phyloP scores from a whole-genome alignment of 2,329 filamentous ascomycete species.

The Diplocarpon mali region DNA sequence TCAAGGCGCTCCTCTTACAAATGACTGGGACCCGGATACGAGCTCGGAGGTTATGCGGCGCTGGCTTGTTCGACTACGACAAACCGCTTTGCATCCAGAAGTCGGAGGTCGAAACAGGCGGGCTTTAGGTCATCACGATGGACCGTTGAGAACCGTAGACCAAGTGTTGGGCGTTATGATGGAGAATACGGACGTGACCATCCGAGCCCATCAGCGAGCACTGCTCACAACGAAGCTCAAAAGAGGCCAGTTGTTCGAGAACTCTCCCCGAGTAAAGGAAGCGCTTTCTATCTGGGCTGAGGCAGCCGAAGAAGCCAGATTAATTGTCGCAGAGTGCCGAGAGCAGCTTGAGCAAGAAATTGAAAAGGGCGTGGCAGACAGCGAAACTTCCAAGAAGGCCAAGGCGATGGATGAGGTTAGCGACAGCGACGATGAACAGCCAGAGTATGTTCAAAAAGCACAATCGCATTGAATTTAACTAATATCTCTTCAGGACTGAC shows the following conservation, averaged over 20 bases:
- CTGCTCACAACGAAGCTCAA: slow-evolving; percentile 53
- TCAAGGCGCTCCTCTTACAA: slow-evolving; percentile 48
- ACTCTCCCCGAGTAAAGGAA: slow-evolving; percentile 53
- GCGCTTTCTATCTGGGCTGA: slow-evolving; percentile 61
- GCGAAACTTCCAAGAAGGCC: slow-evolving; percentile 21
- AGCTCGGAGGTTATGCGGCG: slow-evolving; percentile 60
- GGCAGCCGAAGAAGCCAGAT: slow-evolving; percentile 37
- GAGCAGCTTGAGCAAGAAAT: slow-evolving; percentile 45
- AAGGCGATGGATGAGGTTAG: slow-evolving; percentile 5
- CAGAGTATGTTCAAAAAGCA: slow-evolving; percentile 23
- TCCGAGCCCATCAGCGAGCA: slow-evolving; percentile 58
- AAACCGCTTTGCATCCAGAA: slow-evolving; percentile 79
- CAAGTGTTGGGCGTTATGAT: slow-evolving; percentile 90
- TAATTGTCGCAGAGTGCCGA: slow-evolving; percentile 52
- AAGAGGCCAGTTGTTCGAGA: slow-evolving; percentile 69
- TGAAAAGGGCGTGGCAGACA: slow-evolving; percentile 12
- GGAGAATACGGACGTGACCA: slow-evolving; percentile 61
- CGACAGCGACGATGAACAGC: slow-evolving; percentile 13
- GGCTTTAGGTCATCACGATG: slow-evolving; percentile 49
- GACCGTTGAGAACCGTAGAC: slow-evolving; percentile 66
- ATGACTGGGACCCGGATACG: slow-evolving; percentile 57
- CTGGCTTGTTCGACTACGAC: slow-evolving; percentile 68
- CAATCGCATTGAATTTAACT: background rate
- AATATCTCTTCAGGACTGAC: slow-evolving; percentile 11
- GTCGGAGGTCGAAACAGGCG: slow-evolving; percentile 57